Percentiles rank a stretch among this genome's conserved stretches.
These are phyloP conservation scores for Laguncularia racemosa DNA, from an alignment of 345 rosid species.

Conservation along the genomic window DNA sequence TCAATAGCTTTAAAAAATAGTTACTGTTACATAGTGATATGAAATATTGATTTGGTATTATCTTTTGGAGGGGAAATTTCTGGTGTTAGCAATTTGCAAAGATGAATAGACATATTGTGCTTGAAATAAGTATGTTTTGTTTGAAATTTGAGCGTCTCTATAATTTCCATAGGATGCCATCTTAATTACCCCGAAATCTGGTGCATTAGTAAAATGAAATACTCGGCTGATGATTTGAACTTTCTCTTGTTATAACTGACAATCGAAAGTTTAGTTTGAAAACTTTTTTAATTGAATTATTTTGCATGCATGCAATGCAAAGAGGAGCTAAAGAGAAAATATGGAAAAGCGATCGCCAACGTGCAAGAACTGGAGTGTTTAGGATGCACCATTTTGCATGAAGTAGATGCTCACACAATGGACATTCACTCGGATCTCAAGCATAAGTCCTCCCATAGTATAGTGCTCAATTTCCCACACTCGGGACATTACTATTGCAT, in stretches of 20 bases:
- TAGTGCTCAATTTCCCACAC: conserved; percentile 30
- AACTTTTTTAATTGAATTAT: too few relatives aligned
- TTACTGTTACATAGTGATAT: too few relatives aligned
- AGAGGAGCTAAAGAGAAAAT: background rate
- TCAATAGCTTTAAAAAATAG: too few relatives aligned
- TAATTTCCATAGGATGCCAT: too few relatives aligned
- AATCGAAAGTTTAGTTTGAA: background rate
- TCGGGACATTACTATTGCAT: conserved; percentile 1
- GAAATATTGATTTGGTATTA: too few relatives aligned
- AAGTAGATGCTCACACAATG: conserved; percentile 20
- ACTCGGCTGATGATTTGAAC: background rate
- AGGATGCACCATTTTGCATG: conserved; percentile 22
- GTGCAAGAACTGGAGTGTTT: conserved; percentile 10
- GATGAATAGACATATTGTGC: too few relatives aligned
- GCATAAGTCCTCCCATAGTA: conserved; percentile 11
- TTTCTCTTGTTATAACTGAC: background rate
- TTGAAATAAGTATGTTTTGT: too few relatives aligned
- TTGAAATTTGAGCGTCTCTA: too few relatives aligned
- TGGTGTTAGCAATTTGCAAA: too few relatives aligned
- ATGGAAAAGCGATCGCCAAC: conserved; percentile 10
- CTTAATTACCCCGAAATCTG: too few relatives aligned
- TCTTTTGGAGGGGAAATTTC: too few relatives aligned
- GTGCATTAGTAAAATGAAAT: background rate
- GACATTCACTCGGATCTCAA: conserved; percentile 8
- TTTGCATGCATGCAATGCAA: too few relatives aligned